A percentile compares a stretch with the other conserved stretches of the same genome.
Conservation (phyloP, 2,329 filamentous ascomycete species). For the Exophiala bonariae region DNA sequence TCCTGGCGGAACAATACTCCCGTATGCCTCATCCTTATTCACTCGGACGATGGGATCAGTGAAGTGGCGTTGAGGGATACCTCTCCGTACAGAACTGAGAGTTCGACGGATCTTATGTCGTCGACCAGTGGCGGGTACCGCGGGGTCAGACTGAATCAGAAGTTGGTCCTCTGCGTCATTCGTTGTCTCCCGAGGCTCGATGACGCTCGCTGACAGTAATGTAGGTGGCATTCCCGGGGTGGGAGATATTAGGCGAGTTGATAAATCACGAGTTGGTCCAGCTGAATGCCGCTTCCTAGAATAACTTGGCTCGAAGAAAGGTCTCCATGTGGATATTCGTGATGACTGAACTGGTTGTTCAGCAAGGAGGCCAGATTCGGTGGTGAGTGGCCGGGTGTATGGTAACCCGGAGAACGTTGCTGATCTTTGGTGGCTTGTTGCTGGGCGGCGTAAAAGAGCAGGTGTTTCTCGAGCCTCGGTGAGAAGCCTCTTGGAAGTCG, state of each 20-base stretch:
- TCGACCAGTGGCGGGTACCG: slow-evolving; percentile 7
- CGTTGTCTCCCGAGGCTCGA: slow-evolving; percentile 15
- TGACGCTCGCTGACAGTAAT: slow-evolving; percentile 17
- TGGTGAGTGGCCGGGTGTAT: slow-evolving; percentile 20
- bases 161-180: slow-evolving; percentile 9
- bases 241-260: slow-evolving; percentile 15
- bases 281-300: slow-evolving; percentile 43
- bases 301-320: slow-evolving; percentile 38
- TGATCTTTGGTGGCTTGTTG: slow-evolving; percentile 64
- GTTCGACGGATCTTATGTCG: slow-evolving; percentile 32
- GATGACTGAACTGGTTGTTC: slow-evolving; percentile 11
- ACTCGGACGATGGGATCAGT: slow-evolving; percentile 27
- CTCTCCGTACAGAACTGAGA: slow-evolving; percentile 32
- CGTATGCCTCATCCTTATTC: slow-evolving; percentile 25
- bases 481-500: slow-evolving; percentile 53
- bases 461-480: slow-evolving; percentile 43
- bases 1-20: slow-evolving; percentile 22
- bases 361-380: slow-evolving; percentile 10
- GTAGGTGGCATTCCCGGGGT: slow-evolving; percentile 12
- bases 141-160: background rate
- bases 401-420: slow-evolving; percentile 43
- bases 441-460: slow-evolving; percentile 57
- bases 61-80: slow-evolving; percentile 23
- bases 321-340: slow-evolving; percentile 34
- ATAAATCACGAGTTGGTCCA: slow-evolving; percentile 22